Evolutionary conservation across 78 protist species (phyloP), one percentile per base, ranked within the genome.

Genomic region (Pelomyxa schiedti): DNA sequence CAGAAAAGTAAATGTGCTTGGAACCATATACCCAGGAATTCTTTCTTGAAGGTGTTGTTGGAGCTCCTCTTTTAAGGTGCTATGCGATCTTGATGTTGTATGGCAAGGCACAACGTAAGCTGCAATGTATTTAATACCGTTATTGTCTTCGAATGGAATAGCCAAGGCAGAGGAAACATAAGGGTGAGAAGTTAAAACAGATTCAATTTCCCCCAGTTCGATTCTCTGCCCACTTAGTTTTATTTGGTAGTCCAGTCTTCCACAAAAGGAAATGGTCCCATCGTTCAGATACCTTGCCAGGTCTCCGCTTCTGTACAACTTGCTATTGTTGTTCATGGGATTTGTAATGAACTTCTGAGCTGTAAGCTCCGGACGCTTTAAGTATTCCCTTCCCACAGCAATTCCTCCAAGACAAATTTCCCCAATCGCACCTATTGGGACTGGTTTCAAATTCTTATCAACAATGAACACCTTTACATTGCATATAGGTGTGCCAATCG

Each of bases 391-490:
- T 4, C 79, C 86, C 9, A 81, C 78, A 40, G 66, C 30, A 8
- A 0, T 58, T 42, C 90, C 90, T 30, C 76, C 80, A 16, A 76
- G 30, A 39, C 28, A 40, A 30, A 86, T 75, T 72, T 86, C 86
- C 30, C 90, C 90, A 0, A 64, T 66, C 26, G 53, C 90, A 1
- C 81, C 81, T 26, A 74, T 16, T 8, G 90, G 83, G 63, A 4
- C 0, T 4, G 42, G 79, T 29, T 42, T 65, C 47, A 40, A 37
- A 52, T 4, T 1, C 41, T 63, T 53, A 73, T 83, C 78, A 8
- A 83, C 68, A 16, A 83, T 39, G 42, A 4, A 37, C 42, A 8
- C 41, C 22, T 4, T 0, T 28, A 39, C 58, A 30, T 66, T 66
- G 37, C 28, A n/a, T 22, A 66, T 36, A 9, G 58, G 58, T 16